Evolutionary conservation across 371 early-diverging fungal species (phyloP), one percentile per base, ranked within the genome.

Genomic region (Capniomyces stellatus): DNA sequence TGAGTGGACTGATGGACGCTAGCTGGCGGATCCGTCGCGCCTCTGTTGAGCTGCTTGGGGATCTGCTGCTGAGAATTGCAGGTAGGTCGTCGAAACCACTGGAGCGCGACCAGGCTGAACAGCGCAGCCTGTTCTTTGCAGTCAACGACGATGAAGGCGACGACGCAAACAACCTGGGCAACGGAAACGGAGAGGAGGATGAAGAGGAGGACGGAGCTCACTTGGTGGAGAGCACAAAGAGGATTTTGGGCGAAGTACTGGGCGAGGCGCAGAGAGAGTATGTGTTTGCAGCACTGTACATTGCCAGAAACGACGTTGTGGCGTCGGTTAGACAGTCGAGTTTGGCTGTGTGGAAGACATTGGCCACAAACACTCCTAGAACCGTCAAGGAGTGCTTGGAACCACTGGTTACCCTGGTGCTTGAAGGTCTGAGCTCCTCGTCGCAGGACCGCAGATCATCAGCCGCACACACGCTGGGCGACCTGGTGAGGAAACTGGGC

Each of bases 1-100:
- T 89, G 58, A 75, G 73, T 56, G 93, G 92, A 42, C 59, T 96
- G 64, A 89, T 87, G 49, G 84, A 93, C 63, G 79, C 73, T 47
- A 85, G 83, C 69, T 96, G 93, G 92, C 84, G 94, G 56, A 93
- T 96, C 67, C 85, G 98, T 19, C 90, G 87, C 54, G 85, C 87
- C 49, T 90, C 91, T 19, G 81, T 92, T 1, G 92, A 94, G 69
- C 76, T 97, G 46, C 78, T 96, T 59, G 97, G 97, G 35, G 97
- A 96, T 64, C 66, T 97, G 39, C 67, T 96, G 31, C 89, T 83
- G 76, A 78, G 87, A 48, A 83, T 96, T 54, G 87, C 90, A 1
- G 95, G 94, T 41, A 76, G 83, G 41, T 75, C 75, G 55, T 77
- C 75, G 56, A 83, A 68, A 49, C 53, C 55, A 29, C 60, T 60